These are phyloP conservation scores for Syncephalastrum sp. DNA, from an alignment of 371 early-diverging fungal species.

Conservation along the genomic window DNA sequence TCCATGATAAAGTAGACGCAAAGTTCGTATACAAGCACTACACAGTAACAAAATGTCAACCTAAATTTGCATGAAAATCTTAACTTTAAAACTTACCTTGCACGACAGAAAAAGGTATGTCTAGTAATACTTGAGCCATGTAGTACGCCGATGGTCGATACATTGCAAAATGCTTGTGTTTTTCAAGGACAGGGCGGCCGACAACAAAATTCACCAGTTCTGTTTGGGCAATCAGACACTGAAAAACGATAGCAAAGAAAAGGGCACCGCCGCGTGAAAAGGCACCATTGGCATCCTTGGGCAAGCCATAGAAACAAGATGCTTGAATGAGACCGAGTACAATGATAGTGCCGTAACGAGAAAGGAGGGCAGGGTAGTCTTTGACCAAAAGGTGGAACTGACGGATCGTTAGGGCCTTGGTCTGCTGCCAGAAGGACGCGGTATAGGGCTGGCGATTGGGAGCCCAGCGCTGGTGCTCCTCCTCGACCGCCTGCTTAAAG, in stretches of 20 bases:
- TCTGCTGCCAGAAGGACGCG: slow-evolving; percentile 63
- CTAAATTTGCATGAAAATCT: slow-evolving; percentile 7
- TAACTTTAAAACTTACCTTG: slow-evolving; percentile 30
- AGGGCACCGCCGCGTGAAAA: slow-evolving; percentile 75
- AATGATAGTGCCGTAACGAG: slow-evolving; percentile 56
- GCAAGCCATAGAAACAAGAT: slow-evolving; percentile 62
- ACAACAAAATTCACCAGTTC: slow-evolving; percentile 51
- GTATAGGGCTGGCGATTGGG: slow-evolving; percentile 55
- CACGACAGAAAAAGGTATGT: slow-evolving; percentile 35
- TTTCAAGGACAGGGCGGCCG: slow-evolving; percentile 63
- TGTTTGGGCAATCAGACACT: slow-evolving; percentile 50
- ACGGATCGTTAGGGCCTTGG: slow-evolving; percentile 57
- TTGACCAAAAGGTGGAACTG: slow-evolving; percentile 58
- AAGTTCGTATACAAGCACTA: slow-evolving; percentile 24
- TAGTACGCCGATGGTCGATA: slow-evolving; percentile 66
- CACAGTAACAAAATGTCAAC: background rate
- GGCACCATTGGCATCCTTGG: slow-evolving; percentile 51
- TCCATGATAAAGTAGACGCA: slow-evolving; percentile 53
- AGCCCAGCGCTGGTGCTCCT: slow-evolving; percentile 57
- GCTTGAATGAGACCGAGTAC: slow-evolving; percentile 71
- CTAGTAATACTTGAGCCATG: slow-evolving; percentile 53
- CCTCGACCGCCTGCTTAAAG: slow-evolving; percentile 53
- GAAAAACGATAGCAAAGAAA: slow-evolving; percentile 58
- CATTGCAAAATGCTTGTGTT: slow-evolving; percentile 66
- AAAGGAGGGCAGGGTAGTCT: slow-evolving; percentile 47